Conservation (phyloP, 2,329 filamentous ascomycete species). For the Calonectria hongkongensis region DNA sequence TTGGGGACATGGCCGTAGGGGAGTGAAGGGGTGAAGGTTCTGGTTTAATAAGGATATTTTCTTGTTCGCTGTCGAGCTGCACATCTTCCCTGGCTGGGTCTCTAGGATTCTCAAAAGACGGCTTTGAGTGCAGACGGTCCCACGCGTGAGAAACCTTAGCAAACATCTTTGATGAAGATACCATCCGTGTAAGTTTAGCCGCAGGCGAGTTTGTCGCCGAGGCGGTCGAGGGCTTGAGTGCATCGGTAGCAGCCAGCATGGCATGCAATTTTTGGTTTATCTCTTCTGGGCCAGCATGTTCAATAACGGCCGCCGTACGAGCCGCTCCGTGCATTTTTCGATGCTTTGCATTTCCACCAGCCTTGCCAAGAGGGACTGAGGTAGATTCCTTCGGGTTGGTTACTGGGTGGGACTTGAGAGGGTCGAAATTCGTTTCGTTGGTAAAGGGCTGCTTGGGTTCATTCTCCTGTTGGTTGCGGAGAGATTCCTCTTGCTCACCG, state of each 20-base stretch:
- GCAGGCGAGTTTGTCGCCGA: constrained; percentile 34
- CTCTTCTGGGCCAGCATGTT: constrained; percentile 47
- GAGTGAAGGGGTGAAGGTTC: constrained; percentile 29
- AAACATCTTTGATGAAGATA: constrained; percentile 57
- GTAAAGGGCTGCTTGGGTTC: constrained; percentile 43
- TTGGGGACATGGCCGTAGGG: constrained; percentile 45
- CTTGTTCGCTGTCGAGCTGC: not conserved
- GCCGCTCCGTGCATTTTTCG: constrained; percentile 18
- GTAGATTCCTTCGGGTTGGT: constrained; percentile 30
- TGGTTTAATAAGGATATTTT: constrained; percentile 32
- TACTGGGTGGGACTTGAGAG: constrained; percentile 49
- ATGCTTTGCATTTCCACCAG: constrained; percentile 43
- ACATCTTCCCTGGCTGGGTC: constrained; percentile 7
- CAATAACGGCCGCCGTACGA: not conserved
- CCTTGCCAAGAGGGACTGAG: constrained; percentile 38
- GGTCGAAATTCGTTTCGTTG: constrained; percentile 42
- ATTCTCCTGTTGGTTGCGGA: constrained; percentile 41
- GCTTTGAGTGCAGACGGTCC: constrained; percentile 57
- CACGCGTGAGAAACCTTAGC: constrained; percentile 60
- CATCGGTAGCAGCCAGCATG: constrained; percentile 61
- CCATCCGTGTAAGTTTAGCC: constrained; percentile 55
- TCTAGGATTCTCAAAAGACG: constrained; percentile 46
- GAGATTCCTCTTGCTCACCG: constrained; percentile 35
- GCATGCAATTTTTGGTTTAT: constrained; percentile 59
- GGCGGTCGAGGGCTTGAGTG: constrained; percentile 57